Evolutionary conservation across 257 asterid genomes (phyloP), one percentile per base, ranked within the genome.

Genomic region (Nicotiana noctiflora): DNA sequence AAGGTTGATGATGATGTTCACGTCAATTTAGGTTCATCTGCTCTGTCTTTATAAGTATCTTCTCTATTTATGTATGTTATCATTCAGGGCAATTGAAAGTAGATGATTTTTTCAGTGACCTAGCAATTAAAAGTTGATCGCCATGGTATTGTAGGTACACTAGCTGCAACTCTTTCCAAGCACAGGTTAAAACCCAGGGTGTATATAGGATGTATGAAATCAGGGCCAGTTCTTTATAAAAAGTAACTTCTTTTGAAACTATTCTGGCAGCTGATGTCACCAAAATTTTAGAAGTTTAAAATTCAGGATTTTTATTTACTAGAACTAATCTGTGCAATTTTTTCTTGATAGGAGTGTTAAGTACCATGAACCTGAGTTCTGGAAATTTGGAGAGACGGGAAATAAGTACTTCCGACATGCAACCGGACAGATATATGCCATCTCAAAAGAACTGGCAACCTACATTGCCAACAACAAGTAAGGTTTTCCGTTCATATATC

Each of bases 1-100:
- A 93, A 93, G 75, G 93, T 93, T 68, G 97, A 93, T 60, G 97
- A 93, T 77, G 98, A 93, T 83, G 95, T 93, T 81, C 98, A 93
- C 81, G 98, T 92, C 64, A 93, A 93, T 83, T 88, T 91, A 57
- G 97, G 98, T 93, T 85, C 8, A 18, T 5, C 40, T 4, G 5
- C 56, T 80, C 76, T 59, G 6, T 64, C 49, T 77, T 23, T 4
- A 5, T 40, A 51, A 18, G 6, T 2, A 56, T 11, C 62, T 56
- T 56, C 4, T 56, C 62, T 56, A 4, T 56, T 56, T 0, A 18
- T 18, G 23, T 46, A 8, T 61, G 37, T 21, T 72, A 46, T 21
- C 25, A 23, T 19, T 37, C 68, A n/a, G 11, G 34, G 13, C 2
- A 7, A 72, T 7, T 63, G 31, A 14, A 68, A 62, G 76, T 25